Conservation (phyloP, 345 rosid genomes). For the Eucalyptus tenuipes region DNA sequence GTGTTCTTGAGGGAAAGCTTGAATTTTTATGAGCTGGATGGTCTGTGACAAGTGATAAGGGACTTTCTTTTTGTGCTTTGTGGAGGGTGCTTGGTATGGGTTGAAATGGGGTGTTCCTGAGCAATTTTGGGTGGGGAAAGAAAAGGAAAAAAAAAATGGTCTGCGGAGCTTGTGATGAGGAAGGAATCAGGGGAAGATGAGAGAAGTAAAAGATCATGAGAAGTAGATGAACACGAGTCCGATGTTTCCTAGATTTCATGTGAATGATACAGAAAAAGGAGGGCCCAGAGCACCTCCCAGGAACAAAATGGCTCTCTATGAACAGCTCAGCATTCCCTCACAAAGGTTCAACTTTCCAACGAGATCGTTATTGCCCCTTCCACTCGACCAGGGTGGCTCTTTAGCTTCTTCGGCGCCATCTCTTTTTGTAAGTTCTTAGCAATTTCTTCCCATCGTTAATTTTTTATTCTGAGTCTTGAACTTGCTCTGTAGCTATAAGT, state of each 20-base stretch:
- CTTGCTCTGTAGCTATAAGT: background rate
- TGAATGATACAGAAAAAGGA: conserved; percentile 51
- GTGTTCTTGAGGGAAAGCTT: background rate
- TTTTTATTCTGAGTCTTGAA: background rate
- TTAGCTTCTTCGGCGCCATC: conserved; percentile 17
- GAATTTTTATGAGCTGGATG: background rate
- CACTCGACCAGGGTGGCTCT: conserved; percentile 1
- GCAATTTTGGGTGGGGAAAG: background rate
- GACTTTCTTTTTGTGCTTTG: background rate
- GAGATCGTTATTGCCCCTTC: conserved; percentile 19
- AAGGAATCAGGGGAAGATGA: conserved; percentile 11
- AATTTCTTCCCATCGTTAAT: background rate
- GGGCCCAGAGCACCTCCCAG: conserved; percentile 67
- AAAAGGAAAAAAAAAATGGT: background rate
- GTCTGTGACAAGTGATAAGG: background rate
- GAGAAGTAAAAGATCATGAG: conserved; percentile 26
- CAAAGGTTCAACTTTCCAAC: conserved; percentile 18
- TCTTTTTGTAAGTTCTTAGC: background rate
- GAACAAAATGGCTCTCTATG: conserved; percentile 76
- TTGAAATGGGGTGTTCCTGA: background rate
- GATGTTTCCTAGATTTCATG: conserved; percentile 65
- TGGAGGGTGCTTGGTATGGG: background rate
- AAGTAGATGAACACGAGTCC: conserved; percentile 22
- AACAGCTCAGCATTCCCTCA: conserved; percentile 51
- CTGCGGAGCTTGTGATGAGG: background rate